Conservation (phyloP, 306 rosid species). For the Sesbania bispinosa region DNA sequence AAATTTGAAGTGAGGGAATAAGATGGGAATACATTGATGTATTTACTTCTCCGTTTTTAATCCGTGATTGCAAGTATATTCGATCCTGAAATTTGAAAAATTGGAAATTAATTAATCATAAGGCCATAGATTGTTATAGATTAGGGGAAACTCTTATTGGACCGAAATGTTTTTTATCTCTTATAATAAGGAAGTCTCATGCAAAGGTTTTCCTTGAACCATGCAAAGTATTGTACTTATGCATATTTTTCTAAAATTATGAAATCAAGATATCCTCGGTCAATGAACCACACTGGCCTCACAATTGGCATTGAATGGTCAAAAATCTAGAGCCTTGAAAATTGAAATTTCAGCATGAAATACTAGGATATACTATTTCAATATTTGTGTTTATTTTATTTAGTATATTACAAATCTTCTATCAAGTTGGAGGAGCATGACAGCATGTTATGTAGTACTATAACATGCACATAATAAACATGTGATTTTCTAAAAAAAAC, state of each 20-base stretch:
- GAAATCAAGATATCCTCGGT: constrained; percentile 31
- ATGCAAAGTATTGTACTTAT: neutral
- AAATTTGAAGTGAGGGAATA: too few species aligned
- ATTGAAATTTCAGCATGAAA: constrained; percentile 43
- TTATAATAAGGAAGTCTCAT: constrained; percentile 16
- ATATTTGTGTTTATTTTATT: too few species aligned
- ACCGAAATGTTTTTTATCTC: neutral
- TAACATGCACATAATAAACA: too few species aligned
- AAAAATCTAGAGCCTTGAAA: constrained; percentile 40
- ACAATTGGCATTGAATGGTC: constrained; percentile 48
- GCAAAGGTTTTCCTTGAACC: constrained; percentile 5
- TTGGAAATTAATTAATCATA: neutral
- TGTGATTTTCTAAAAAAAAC: neutral
- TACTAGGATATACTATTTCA: too few species aligned
- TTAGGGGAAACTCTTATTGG: neutral
- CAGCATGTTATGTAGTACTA: too few species aligned
- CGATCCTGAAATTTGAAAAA: neutral
- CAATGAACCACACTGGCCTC: constrained; percentile 31
- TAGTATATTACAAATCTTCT: neutral
- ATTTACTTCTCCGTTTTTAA: too few species aligned
- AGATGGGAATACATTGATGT: too few species aligned
- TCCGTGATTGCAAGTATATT: too few species aligned
- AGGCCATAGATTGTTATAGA: neutral
- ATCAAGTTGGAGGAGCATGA: neutral
- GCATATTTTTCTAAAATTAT: neutral